Conservation (phyloP, 495 filamentous ascomycete species). For the Neurospora africana region DNA sequence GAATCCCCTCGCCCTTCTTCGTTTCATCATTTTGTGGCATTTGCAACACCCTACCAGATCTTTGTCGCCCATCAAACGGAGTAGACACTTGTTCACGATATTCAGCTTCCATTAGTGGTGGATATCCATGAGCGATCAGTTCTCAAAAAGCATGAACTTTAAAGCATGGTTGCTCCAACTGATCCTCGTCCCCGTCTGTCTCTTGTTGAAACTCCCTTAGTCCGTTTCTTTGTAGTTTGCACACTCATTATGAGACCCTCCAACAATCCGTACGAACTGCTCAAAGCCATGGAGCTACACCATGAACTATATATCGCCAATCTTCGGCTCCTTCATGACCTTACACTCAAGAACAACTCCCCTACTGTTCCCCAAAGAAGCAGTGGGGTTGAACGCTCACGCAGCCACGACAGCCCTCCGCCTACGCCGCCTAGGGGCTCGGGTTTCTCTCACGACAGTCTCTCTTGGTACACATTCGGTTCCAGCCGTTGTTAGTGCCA, state of each 20-base stretch:
- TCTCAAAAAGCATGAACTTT: background rate
- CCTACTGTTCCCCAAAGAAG: background rate
- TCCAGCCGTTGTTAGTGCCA: conserved; percentile 5
- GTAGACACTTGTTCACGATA: background rate
- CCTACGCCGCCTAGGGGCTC: conserved; percentile 9
- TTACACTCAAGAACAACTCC: conserved; percentile 5
- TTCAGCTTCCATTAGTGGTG: background rate
- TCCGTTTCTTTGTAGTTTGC: background rate
- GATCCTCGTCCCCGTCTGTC: background rate
- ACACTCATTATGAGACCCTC: background rate
- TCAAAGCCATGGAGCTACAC: conserved; percentile 24
- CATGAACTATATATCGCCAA: conserved; percentile 27
- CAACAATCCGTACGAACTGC: conserved; percentile 19
- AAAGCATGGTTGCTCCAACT: background rate
- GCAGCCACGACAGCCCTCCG: conserved; percentile 1
- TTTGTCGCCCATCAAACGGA: background rate
- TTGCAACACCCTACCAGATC: too few relatives aligned
- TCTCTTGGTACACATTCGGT: background rate
- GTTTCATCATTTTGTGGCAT: background rate
- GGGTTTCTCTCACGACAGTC: conserved; percentile 7
- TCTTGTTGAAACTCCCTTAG: background rate
- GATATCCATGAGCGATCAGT: background rate
- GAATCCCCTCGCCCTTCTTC: background rate
- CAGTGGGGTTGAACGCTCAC: conserved; percentile 3
- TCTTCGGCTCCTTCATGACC: conserved; percentile 23